These are phyloP conservation scores for Neonectria neomacrospora DNA, from an alignment of 2,329 filamentous ascomycete species.

Conservation along the genomic window DNA sequence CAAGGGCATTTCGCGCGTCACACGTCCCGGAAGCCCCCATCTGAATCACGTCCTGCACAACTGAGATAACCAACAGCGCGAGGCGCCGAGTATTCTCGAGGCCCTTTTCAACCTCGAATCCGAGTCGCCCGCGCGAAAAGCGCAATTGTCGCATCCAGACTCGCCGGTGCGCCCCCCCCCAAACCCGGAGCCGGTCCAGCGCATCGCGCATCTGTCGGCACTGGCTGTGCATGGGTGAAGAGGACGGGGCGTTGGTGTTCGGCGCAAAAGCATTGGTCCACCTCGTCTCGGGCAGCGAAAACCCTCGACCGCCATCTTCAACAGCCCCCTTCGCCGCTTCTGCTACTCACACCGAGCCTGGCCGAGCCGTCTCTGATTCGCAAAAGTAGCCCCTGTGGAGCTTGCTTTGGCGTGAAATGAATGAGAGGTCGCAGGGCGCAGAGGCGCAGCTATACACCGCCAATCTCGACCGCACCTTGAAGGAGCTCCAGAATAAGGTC, in stretches of 20 bases:
- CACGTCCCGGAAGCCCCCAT: neutral
- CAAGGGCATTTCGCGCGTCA: constrained; percentile 5
- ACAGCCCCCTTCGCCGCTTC: neutral
- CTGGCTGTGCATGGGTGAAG: constrained; percentile 16
- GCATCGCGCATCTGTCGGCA: constrained; percentile 16
- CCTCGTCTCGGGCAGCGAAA: constrained; percentile 15
- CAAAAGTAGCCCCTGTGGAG: constrained; percentile 24
- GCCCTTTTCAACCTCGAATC: constrained; percentile 1
- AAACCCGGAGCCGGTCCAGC: constrained; percentile 10
- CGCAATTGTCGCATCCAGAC: constrained; percentile 1
- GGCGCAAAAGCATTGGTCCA: constrained; percentile 8
- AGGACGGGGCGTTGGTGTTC: neutral
- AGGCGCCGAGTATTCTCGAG: constrained; percentile 17
- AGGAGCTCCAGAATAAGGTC: constrained; percentile 70
- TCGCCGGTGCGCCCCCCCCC: neutral
- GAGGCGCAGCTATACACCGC: constrained; percentile 49
- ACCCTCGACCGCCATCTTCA: constrained; percentile 5
- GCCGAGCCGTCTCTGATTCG: neutral
- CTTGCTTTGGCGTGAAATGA: constrained; percentile 36
- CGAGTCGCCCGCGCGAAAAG: neutral
- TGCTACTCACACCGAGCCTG: neutral
- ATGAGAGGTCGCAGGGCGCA: constrained; percentile 38
- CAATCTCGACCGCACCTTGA: constrained; percentile 74
- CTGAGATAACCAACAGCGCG: constrained; percentile 4
- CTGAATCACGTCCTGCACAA: constrained; percentile 18